Conservation (phyloP, 2,329 filamentous ascomycete species). For the Curvularia verruculosa region DNA sequence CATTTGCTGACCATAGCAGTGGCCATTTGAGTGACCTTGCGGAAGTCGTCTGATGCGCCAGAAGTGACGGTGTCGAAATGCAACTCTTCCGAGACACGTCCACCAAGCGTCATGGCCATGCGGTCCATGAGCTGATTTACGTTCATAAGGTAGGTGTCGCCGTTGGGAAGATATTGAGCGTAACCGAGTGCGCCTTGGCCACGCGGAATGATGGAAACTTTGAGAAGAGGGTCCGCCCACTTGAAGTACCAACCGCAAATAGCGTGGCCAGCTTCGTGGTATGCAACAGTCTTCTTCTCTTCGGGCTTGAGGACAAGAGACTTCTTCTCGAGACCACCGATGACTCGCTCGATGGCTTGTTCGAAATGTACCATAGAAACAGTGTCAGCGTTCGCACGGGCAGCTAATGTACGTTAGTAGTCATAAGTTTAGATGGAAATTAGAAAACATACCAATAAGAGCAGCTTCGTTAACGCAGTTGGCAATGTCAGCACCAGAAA, state of each 20-base stretch:
- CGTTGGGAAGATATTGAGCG: constrained; percentile 91
- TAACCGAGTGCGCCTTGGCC: constrained; percentile 93
- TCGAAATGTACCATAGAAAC: constrained; percentile 94
- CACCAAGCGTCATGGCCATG: constrained; percentile 99
- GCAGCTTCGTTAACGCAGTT: constrained; percentile 99
- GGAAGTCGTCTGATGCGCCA: constrained; percentile 95
- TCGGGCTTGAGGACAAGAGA: constrained; percentile 89
- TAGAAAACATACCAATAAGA: constrained; percentile 76
- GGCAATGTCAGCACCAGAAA: constrained; percentile 96
- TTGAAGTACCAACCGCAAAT: constrained; percentile 99
- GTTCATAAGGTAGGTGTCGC: constrained; percentile 95
- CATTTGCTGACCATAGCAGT: constrained; percentile 99
- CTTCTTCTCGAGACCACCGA: constrained; percentile 96
- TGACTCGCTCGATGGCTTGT: constrained; percentile 94
- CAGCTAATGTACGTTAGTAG: constrained; percentile 67
- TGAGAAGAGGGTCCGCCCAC: constrained; percentile 94
- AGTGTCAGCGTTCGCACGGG: constrained; percentile 77
- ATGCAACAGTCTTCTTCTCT: constrained; percentile 95
- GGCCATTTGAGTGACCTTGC: constrained; percentile 95
- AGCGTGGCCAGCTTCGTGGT: constrained; percentile 97
- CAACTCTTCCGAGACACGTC: constrained; percentile 91
- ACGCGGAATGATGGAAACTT: constrained; percentile 97
- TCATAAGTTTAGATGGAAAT: not conserved
- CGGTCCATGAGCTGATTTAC: constrained; percentile 96
- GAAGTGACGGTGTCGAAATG: constrained; percentile 97